Conservation (phyloP, 257 asterid genomes). For the Verbascum thapsus region DNA sequence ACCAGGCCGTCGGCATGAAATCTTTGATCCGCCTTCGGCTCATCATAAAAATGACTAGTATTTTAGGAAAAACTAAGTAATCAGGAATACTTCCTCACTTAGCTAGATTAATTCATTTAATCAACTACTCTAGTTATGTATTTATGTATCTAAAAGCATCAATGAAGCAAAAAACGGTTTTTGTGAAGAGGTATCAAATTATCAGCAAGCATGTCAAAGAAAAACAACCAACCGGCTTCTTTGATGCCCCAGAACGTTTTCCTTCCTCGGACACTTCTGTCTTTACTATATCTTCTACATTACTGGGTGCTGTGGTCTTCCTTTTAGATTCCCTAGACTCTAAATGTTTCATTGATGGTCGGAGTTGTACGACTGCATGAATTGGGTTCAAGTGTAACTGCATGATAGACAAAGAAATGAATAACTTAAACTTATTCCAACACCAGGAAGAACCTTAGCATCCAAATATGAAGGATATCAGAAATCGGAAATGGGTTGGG, state of each 20-base stretch:
- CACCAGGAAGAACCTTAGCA: conserved; percentile 9
- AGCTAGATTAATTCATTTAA: conserved; percentile 10
- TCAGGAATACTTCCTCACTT: conserved; percentile 5
- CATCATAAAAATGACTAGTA: conserved; percentile 15
- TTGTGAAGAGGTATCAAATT: conserved; percentile 9
- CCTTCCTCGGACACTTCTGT: conserved; percentile 44
- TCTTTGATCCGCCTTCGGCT: too few relatives aligned
- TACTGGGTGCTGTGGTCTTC: conserved; percentile 34
- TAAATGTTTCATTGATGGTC: conserved; percentile 67
- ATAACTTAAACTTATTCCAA: conserved; percentile 18
- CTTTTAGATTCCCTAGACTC: conserved; percentile 43
- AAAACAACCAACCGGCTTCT: conserved; percentile 51
- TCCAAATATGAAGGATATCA: conserved; percentile 2
- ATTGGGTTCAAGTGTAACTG: conserved; percentile 87
- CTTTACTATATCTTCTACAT: conserved; percentile 45
- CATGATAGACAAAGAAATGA: conserved; percentile 39
- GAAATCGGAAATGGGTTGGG: conserved; percentile 17
- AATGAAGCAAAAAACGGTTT: too few relatives aligned
- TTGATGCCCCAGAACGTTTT: conserved; percentile 45
- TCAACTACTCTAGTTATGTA: conserved; percentile 8
- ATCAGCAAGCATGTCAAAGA: conserved; percentile 4
- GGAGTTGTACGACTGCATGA: conserved; percentile 82
- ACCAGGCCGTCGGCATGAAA: too few relatives aligned
- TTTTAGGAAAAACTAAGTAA: conserved; percentile 1
- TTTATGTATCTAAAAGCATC: neutral